Conservation (phyloP, 176 grass and related monocot genomes). For the Eleusine indica region DNA sequence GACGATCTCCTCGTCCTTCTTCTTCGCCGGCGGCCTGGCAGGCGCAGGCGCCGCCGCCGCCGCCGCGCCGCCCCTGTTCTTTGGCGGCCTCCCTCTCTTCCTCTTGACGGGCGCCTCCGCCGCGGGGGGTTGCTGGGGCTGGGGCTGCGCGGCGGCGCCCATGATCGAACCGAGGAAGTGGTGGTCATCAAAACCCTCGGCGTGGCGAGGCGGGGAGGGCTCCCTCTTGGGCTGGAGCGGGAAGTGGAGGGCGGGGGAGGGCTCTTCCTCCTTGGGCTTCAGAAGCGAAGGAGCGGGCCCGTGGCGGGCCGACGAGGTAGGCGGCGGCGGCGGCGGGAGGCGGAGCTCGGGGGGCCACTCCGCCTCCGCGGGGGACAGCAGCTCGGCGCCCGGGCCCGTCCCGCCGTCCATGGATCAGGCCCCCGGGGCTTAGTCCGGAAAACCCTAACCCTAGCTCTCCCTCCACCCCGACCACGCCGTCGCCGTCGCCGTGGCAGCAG, state of each 20-base stretch:
- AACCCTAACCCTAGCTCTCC: slow-evolving; percentile 48
- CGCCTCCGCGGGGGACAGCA: slow-evolving; percentile 57
- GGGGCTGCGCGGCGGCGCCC: slow-evolving; percentile 13
- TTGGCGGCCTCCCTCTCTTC: slow-evolving; percentile 89
- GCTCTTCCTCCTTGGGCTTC: background rate
- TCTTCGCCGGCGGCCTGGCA: slow-evolving; percentile 39
- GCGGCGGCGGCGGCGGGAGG: slow-evolving; percentile 58
- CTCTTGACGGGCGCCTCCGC: slow-evolving; percentile 53
- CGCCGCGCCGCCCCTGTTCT: slow-evolving; percentile 52
- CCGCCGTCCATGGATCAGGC: slow-evolving; percentile 51
- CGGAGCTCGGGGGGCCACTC: slow-evolving; percentile 68
- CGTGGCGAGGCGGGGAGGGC: slow-evolving; percentile 30
- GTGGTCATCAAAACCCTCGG: slow-evolving; percentile 48
- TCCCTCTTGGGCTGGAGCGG: slow-evolving; percentile 10
- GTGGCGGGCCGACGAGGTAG: background rate
- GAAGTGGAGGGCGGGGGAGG: background rate
- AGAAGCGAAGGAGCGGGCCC: background rate
- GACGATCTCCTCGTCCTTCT: slow-evolving; percentile 82
- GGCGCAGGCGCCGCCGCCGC: background rate
- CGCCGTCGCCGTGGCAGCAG: slow-evolving; percentile 20
- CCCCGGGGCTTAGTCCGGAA: background rate
- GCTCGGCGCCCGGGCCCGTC: slow-evolving; percentile 30
- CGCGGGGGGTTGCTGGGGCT: background rate
- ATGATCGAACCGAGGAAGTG: slow-evolving; percentile 68
- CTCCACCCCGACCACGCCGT: background rate